phyloP scores from a whole-genome alignment of 2,329 filamentous ascomycete species.

The Diplodia seriata region DNA sequence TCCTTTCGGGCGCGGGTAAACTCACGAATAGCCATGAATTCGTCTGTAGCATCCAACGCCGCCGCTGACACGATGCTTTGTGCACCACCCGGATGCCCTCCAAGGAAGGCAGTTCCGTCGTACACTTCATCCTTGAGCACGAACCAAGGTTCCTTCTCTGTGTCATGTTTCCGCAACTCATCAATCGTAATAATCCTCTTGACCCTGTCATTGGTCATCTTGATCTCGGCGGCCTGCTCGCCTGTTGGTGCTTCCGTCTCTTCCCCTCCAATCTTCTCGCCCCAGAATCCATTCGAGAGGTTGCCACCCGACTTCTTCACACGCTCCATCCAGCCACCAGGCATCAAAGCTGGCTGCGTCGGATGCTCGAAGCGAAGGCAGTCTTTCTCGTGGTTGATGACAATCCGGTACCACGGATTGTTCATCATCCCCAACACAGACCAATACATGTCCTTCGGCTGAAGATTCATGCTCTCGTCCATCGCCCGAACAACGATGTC shows the following conservation, averaged over 20 bases:
- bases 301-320: conserved; percentile 85
- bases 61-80: conserved; percentile 83
- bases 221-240: conserved; percentile 69
- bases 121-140: conserved; percentile 89
- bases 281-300: conserved; percentile 83
- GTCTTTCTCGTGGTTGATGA: conserved; percentile 72
- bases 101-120: conserved; percentile 80
- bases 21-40: conserved; percentile 91
- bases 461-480: conserved; percentile 87
- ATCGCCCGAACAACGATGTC: conserved; percentile 85
- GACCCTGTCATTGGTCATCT: conserved; percentile 75
- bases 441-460: conserved; percentile 96
- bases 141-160: conserved; percentile 78
- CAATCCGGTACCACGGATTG: conserved; percentile 89
- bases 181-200: conserved; percentile 70
- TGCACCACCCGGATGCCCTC: conserved; percentile 84
- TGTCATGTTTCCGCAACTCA: conserved; percentile 73
- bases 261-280: conserved; percentile 69
- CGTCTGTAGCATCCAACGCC: conserved; percentile 82
- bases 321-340: conserved; percentile 92
- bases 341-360: conserved; percentile 76
- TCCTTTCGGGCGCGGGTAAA: conserved; percentile 35
- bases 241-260: conserved; percentile 51
- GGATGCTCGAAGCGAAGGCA: conserved; percentile 83
- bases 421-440: conserved; percentile 97